Evolutionary conservation across 2,329 filamentous ascomycete genomes (phyloP).

Genomic region (Fusarium graminum): DNA sequence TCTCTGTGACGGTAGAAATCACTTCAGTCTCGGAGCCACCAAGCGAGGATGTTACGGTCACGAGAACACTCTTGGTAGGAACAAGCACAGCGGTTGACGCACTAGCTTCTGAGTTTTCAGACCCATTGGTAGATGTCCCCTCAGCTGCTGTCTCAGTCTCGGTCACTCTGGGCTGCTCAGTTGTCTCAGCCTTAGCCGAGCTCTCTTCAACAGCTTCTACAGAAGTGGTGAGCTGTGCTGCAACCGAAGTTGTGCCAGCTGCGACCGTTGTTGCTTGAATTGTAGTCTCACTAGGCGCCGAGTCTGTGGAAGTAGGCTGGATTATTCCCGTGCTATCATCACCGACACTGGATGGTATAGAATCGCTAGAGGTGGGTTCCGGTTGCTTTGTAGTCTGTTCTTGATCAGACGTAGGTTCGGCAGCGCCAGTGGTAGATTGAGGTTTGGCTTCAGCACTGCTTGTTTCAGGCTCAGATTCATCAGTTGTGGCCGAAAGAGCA

Average conservation of each 20-base stretch:
- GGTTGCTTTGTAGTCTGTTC: constrained; percentile 6
- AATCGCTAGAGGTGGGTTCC: constrained; percentile 21
- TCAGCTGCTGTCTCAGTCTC: constrained; percentile 34
- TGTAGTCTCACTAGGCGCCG: constrained; percentile 6
- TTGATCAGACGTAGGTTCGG: constrained; percentile 9
- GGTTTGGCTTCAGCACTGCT: constrained; percentile 14
- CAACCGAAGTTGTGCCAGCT: constrained; percentile 16
- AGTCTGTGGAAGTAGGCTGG: constrained; percentile 7
- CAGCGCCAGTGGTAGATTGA: constrained; percentile 14
- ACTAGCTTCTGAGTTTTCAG: constrained; percentile 40
- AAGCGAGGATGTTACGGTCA: constrained; percentile 15
- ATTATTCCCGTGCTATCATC: constrained; percentile 12
- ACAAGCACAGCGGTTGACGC: constrained; percentile 30
- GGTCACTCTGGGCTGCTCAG: constrained; percentile 15
- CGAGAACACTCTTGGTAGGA: constrained; percentile 4
- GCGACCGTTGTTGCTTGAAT: constrained; percentile 1
- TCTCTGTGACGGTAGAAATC: constrained; percentile 28
- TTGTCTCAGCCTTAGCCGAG: constrained; percentile 15
- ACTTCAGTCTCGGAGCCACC: constrained; percentile 30
- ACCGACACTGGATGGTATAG: constrained; percentile 6
- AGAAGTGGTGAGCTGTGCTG: constrained; percentile 28
- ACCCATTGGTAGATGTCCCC: constrained; percentile 36
- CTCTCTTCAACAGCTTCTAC: constrained; percentile 14
- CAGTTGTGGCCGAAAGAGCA: constrained; percentile 27
- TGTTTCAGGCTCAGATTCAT: constrained; percentile 17